These are phyloP conservation scores for Colletotrichum filicis DNA, from an alignment of 2,329 filamentous ascomycete genomes.

Conservation along the genomic window DNA sequence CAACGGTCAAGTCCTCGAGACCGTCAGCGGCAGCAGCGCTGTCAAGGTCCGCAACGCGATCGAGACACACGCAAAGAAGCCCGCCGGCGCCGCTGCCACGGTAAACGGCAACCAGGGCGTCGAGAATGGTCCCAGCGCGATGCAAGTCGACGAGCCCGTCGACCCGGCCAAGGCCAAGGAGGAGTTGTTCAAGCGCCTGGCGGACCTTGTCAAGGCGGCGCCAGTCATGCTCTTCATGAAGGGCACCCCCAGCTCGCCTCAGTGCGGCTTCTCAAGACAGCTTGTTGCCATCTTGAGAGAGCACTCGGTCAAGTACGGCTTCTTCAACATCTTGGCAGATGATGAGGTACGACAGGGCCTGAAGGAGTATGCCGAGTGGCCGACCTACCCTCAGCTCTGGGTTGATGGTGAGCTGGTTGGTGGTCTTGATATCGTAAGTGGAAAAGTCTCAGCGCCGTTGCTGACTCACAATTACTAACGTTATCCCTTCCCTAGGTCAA, in stretches of 20 bases:
- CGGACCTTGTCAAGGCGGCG: constrained; percentile 90
- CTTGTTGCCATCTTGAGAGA: constrained; percentile 88
- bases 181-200: constrained; percentile 83
- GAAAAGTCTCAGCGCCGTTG: background rate
- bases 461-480: background rate
- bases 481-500: constrained; percentile 72
- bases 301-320: constrained; percentile 93
- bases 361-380: constrained; percentile 99
- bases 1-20: constrained; percentile 80
- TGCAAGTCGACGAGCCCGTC: constrained; percentile 45
- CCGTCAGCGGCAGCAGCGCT: constrained; percentile 90
- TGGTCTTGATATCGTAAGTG: constrained; percentile 91
- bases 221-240: constrained; percentile 99
- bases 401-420: constrained; percentile 90
- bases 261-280: constrained; percentile 94
- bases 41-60: constrained; percentile 86
- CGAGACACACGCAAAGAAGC: constrained; percentile 78
- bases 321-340: constrained; percentile 98
- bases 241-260: constrained; percentile 86
- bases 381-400: constrained; percentile 96
- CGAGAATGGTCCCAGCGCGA: constrained; percentile 39
- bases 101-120: constrained; percentile 44
- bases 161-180: constrained; percentile 73
- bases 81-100: constrained; percentile 51
- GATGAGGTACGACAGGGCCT: constrained; percentile 96